These are phyloP conservation scores for Lactarius quietus DNA, from an alignment of 768 basidiomycete species.

Conservation along the genomic window DNA sequence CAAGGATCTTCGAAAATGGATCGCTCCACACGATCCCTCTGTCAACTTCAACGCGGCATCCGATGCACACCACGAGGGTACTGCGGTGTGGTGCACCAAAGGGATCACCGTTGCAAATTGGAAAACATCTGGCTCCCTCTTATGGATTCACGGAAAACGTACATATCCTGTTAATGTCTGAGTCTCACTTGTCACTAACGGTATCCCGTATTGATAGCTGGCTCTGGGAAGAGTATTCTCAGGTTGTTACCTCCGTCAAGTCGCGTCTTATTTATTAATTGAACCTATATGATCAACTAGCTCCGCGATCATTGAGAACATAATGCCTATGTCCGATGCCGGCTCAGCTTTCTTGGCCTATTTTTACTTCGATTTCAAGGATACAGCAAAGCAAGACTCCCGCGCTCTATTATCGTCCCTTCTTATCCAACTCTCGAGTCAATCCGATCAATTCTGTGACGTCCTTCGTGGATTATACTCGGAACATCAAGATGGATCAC, in stretches of 20 bases:
- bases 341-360: neutral
- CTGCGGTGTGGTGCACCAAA: neutral
- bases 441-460: too few relatives aligned
- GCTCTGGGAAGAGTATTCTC: conserved; percentile 5
- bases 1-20: neutral
- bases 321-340: neutral
- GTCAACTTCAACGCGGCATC: neutral
- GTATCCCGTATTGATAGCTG: too few relatives aligned
- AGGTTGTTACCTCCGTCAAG: neutral
- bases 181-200: too few relatives aligned
- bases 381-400: too few relatives aligned
- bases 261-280: too few relatives aligned
- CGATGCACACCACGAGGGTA: neutral
- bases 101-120: neutral
- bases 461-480: neutral
- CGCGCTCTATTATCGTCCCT: too few relatives aligned
- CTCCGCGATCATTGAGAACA: conserved; percentile 1
- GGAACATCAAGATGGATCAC: neutral
- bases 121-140: too few relatives aligned
- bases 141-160: too few relatives aligned
- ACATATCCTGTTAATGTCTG: too few relatives aligned
- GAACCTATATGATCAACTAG: neutral
- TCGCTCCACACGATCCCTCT: conserved; percentile 1
- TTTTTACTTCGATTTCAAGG: too few relatives aligned
- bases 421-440: too few relatives aligned